These are phyloP conservation scores for Diatrype stigma DNA, from an alignment of 2,329 filamentous ascomycete species.

Conservation along the genomic window DNA sequence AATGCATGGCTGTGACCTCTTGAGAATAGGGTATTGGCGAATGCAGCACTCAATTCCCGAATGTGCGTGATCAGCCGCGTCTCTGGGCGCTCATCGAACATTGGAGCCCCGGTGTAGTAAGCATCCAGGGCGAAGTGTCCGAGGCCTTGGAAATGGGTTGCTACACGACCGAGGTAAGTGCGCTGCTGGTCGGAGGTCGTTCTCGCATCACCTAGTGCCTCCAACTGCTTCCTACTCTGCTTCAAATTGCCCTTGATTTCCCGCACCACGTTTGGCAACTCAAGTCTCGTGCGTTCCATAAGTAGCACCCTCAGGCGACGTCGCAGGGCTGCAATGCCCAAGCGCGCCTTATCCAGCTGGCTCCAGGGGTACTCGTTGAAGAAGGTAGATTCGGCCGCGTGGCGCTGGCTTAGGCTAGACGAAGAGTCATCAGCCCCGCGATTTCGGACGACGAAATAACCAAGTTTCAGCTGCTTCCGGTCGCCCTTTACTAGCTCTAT, in stretches of 20 bases:
- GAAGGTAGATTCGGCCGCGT: conserved; percentile 27
- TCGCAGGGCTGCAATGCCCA: conserved; percentile 31
- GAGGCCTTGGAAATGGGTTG: conserved; percentile 21
- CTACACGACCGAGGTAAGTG: conserved; percentile 30
- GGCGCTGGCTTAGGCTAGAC: conserved; percentile 21
- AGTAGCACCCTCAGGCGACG: conserved; percentile 27
- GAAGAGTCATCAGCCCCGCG: conserved; percentile 35
- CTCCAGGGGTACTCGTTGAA: conserved; percentile 31
- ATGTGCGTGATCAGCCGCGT: conserved; percentile 36
- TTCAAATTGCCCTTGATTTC: conserved; percentile 23
- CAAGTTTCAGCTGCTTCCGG: conserved; percentile 33
- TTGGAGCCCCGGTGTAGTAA: conserved; percentile 27
- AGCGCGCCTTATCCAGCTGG: conserved; percentile 8
- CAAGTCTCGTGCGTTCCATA: conserved; percentile 29
- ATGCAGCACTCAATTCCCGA: conserved; percentile 33
- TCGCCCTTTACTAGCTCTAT: conserved; percentile 36
- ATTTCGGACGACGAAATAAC: conserved; percentile 42
- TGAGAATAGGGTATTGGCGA: conserved; percentile 24
- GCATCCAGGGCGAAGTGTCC: conserved; percentile 30
- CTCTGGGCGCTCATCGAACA: conserved; percentile 22
- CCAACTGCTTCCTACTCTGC: conserved; percentile 10
- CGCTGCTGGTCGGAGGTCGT: conserved; percentile 27
- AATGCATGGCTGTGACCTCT: conserved; percentile 16
- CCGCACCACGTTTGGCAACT: conserved; percentile 27
- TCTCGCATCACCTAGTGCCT: conserved; percentile 28